Evolutionary conservation across 306 rosid species (phyloP), one percentile per base, ranked within the genome.

Genomic region (Quillaja saponaria): DNA sequence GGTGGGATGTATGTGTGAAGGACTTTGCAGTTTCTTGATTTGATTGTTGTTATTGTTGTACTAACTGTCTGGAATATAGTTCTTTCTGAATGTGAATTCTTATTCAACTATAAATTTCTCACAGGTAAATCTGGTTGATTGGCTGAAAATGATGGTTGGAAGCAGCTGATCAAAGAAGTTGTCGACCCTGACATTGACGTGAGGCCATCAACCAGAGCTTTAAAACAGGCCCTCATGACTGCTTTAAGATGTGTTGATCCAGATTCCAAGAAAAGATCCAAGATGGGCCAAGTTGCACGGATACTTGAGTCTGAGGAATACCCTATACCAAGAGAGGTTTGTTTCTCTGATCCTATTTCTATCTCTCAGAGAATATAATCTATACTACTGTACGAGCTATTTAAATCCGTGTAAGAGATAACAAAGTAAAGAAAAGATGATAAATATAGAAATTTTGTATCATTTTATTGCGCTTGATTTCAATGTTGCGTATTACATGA

Each of bases 81-180:
- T 55, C 10, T 65, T 25, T 20, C 63, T 55, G 56, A 44, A 49
- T 63, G 17, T 69, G 62, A 34, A 64, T 19, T 51, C 51, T 31
- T 35, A 15, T 34, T 38, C 65, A 39, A 47, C 67, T 37, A 47
- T 67, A 58, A 53, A 52, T 60, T 72, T 61, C 39, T 67, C 7
- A 40, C 81, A 90, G 95, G 95, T 90, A 55, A 90, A 90, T 72
- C 81, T 90, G 60, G 95, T 90, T 25, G 97, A 87, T 63, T 90
- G 97, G 95, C 74, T 90, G 72, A 87, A 90, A 76, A 85, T 83
- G 94, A 90, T 90, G 94, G 97, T 87, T 34, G 97, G 97, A 63
- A 90, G 64, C 76, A 79, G 97, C 69, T 69, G 88, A 72, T 90
- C 97, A 46, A 87, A 71, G 97, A 90, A 78, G 97, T 83, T 48